Evolutionary conservation across 2,329 filamentous ascomycete genomes (phyloP).

Genomic region (Colletotrichum agaves): DNA sequence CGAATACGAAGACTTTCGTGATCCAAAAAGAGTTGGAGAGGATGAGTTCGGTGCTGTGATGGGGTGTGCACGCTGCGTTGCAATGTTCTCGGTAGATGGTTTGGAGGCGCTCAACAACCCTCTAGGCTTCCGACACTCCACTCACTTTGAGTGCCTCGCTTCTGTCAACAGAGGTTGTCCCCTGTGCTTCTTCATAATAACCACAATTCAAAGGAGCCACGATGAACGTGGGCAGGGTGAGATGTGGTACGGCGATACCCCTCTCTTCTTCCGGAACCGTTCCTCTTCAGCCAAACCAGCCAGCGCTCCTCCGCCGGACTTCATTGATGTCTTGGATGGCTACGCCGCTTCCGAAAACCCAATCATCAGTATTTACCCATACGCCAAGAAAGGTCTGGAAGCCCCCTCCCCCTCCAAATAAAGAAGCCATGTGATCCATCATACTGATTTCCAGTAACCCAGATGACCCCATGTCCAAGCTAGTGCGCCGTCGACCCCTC

Average conservation of each 20-base stretch:
- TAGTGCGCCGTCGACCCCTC: conserved; percentile 12
- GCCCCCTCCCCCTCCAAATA: no score
- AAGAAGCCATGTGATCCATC: neutral
- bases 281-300: neutral
- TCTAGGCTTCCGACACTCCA: conserved; percentile 9
- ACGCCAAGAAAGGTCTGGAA: conserved; percentile 9
- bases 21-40: neutral
- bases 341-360: neutral
- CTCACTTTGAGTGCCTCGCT: neutral
- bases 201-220: neutral
- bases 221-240: neutral
- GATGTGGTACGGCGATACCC: neutral
- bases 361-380: neutral
- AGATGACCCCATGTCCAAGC: neutral
- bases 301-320: neutral
- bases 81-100: conserved; percentile 10
- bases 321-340: conserved; percentile 14
- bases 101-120: conserved; percentile 4
- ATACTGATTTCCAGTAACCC: neutral
- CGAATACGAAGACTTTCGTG: neutral
- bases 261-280: conserved; percentile 11
- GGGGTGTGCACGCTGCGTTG: conserved; percentile 6
- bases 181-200: neutral
- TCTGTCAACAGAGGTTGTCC: neutral
- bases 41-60: neutral